Evolutionary conservation across 2,329 filamentous ascomycete genomes (phyloP).

Genomic region (Thelonectria olida): DNA sequence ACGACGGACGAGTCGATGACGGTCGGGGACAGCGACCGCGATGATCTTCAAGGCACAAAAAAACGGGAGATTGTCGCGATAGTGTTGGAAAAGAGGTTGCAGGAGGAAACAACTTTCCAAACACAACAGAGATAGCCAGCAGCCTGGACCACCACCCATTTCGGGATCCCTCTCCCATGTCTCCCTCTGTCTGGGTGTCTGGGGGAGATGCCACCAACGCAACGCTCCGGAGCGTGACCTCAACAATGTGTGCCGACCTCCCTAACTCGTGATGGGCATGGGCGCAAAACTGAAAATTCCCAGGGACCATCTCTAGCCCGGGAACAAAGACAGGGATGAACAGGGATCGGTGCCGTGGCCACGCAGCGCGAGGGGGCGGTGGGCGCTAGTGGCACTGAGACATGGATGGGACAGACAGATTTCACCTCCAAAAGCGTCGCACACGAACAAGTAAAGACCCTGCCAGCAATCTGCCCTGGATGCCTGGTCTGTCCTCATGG

Average conservation of each 20-base stretch:
- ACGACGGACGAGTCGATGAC: constrained; percentile 1
- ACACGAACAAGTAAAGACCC: constrained; percentile 18
- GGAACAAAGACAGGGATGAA: constrained; percentile 22
- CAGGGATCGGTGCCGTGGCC: constrained; percentile 34
- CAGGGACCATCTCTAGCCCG: constrained; percentile 12
- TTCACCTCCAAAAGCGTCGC: constrained; percentile 11
- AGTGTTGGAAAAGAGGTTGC: constrained; percentile 5
- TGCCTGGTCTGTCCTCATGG: not conserved
- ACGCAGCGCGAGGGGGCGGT: constrained; percentile 24
- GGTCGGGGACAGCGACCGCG: not conserved
- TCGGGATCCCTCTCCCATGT: constrained; percentile 11
- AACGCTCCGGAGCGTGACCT: constrained; percentile 31
- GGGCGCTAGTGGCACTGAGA: constrained; percentile 40
- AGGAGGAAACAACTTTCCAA: not conserved
- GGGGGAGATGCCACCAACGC: constrained; percentile 25
- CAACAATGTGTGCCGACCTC: constrained; percentile 21
- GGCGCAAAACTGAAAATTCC: constrained; percentile 6
- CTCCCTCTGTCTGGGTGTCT: too few species aligned
- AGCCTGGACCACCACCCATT: constrained; percentile 21
- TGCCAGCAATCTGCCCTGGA: not conserved
- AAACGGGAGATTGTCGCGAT: not conserved
- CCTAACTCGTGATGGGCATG: constrained; percentile 35
- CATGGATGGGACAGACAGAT: constrained; percentile 36
- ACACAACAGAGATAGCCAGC: constrained; percentile 10
- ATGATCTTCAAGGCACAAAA: not conserved